Percentiles rank a stretch among this genome's conserved stretches.
Evolutionary conservation across 2,329 filamentous ascomycete species (phyloP).

Genomic region (Diaporthe vexans): DNA sequence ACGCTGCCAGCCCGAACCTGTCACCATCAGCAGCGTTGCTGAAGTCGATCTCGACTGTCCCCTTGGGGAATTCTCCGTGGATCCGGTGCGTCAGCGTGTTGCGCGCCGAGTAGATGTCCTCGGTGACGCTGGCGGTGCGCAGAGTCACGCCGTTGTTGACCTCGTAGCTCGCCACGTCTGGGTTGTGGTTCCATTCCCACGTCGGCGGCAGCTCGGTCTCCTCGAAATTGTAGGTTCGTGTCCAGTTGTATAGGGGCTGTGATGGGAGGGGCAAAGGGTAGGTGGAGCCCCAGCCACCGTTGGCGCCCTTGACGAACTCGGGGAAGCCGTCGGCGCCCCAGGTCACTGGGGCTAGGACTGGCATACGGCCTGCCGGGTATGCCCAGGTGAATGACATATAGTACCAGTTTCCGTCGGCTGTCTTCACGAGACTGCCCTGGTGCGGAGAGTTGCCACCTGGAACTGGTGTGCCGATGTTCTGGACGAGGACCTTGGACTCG

Average conservation of each 20-base stretch:
- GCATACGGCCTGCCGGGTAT: constrained; percentile 70
- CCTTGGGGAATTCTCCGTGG: constrained; percentile 59
- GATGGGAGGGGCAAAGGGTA: constrained; percentile 56
- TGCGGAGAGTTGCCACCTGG: constrained; percentile 61
- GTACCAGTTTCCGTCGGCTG: constrained; percentile 67
- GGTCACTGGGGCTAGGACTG: constrained; percentile 67
- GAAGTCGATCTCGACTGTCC: constrained; percentile 65
- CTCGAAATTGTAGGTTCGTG: constrained; percentile 62
- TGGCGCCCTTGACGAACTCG: constrained; percentile 54
- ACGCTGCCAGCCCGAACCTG: constrained; percentile 63
- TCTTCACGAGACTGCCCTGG: constrained; percentile 70
- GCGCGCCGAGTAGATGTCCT: constrained; percentile 62
- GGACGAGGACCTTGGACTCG: constrained; percentile 58
- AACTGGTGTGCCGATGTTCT: constrained; percentile 59
- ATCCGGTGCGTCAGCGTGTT: constrained; percentile 65
- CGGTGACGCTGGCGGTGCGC: constrained; percentile 64
- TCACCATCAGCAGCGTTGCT: constrained; percentile 65
- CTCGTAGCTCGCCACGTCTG: constrained; percentile 61
- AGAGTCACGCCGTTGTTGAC: constrained; percentile 62
- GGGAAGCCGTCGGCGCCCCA: constrained; percentile 69
- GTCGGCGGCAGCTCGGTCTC: constrained; percentile 55
- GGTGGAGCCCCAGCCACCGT: constrained; percentile 62
- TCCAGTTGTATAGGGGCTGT: constrained; percentile 44
- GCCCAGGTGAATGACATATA: constrained; percentile 70
- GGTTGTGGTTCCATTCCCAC: constrained; percentile 76